A percentile compares a stretch with the other conserved stretches of the same genome.
Evolutionary conservation across 1,284 basidiomycete species (phyloP).

Genomic region (Microbotryomycetes sp.): DNA sequence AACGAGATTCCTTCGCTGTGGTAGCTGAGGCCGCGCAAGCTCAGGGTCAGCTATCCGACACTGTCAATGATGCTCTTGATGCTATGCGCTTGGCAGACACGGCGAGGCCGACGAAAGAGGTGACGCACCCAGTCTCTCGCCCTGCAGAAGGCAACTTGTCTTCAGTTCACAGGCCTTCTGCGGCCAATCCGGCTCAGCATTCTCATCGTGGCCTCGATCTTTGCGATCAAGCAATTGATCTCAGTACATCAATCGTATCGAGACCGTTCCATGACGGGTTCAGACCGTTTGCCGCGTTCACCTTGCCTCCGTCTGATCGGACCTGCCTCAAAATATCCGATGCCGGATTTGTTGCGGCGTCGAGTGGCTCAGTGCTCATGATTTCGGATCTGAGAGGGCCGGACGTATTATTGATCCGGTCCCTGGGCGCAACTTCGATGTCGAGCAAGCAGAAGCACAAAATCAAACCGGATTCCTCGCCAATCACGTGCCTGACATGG

Average conservation of each 20-base stretch:
- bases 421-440: conserved; percentile 37
- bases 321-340: conserved; percentile 16
- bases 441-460: conserved; percentile 40
- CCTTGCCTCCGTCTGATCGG: neutral
- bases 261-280: conserved; percentile 60
- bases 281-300: conserved; percentile 48
- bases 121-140: neutral
- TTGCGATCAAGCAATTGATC: neutral
- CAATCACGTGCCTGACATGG: conserved; percentile 57
- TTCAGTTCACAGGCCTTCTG: neutral
- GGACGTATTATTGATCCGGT: conserved; percentile 52
- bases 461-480: conserved; percentile 39
- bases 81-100: neutral
- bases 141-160: neutral
- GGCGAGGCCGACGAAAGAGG: neutral
- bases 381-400: conserved; percentile 67
- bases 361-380: conserved; percentile 53
- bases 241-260: conserved; percentile 47
- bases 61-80: conserved; percentile 12
- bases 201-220: neutral
- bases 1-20: neutral
- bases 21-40: conserved; percentile 16
- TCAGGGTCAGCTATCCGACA: conserved; percentile 8
- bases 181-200: neutral
- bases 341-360: conserved; percentile 44